These are phyloP conservation scores for Botryotinia globosa DNA, from an alignment of 2,329 filamentous ascomycete species.

Conservation along the genomic window DNA sequence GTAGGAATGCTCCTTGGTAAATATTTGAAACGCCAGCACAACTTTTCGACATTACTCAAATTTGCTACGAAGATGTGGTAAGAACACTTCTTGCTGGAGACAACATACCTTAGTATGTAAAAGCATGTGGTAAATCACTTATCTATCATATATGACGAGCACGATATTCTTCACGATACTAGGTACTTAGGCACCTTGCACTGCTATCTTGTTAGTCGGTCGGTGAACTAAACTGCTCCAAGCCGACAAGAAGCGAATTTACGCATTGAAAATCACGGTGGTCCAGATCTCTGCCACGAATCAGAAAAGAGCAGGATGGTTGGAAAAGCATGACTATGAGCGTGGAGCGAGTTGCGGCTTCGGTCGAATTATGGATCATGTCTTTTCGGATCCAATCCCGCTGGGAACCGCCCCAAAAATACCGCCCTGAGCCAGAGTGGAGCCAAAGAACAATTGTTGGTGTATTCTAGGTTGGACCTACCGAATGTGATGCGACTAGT, in stretches of 20 bases:
- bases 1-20: background rate
- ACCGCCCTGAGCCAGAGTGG: conserved; percentile 5
- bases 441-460: conserved; percentile 6
- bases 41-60: no score
- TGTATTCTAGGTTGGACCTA: background rate
- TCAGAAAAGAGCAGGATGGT: background rate
- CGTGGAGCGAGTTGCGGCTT: background rate
- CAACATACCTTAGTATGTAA: background rate
- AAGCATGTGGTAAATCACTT: conserved; percentile 2
- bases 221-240: background rate
- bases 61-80: background rate
- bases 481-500: background rate
- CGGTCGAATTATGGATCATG: background rate
- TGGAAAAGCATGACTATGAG: background rate
- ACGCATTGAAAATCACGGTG: background rate
- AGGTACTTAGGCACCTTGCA: background rate
- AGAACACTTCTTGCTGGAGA: background rate
- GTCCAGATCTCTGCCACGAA: background rate
- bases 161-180: background rate
- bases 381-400: background rate
- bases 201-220: background rate
- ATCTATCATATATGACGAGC: background rate
- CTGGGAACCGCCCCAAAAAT: background rate
- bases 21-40: conserved; percentile 2
- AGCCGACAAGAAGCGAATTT: conserved; percentile 7